Evolutionary conservation across 1,139 yeast species (phyloP).

Genomic region (Pichia sp.): DNA sequence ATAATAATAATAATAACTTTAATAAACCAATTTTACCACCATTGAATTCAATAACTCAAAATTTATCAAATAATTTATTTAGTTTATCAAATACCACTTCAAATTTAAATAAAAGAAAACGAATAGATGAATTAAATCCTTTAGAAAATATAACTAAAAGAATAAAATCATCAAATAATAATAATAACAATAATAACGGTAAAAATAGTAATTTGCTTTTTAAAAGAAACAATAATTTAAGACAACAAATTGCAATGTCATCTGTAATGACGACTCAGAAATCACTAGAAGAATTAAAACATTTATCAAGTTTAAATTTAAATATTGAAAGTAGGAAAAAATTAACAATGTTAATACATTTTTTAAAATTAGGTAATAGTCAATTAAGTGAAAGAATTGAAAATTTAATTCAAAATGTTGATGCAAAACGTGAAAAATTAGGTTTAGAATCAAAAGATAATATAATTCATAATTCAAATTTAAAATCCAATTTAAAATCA

Average conservation of each 20-base stretch:
- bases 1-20: too few relatives aligned
- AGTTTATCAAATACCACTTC: too few relatives aligned
- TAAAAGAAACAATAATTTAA: constrained; percentile 12
- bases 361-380: constrained; percentile 30
- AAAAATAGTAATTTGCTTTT: not conserved
- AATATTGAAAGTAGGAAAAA: constrained; percentile 31
- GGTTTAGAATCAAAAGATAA: not conserved
- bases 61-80: too few relatives aligned
- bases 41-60: too few relatives aligned
- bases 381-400: constrained; percentile 31
- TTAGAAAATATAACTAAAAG: too few relatives aligned
- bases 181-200: not conserved
- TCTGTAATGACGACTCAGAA: constrained; percentile 27
- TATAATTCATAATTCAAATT: not conserved
- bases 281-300: constrained; percentile 28
- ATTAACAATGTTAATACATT: constrained; percentile 31
- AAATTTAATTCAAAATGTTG: constrained; percentile 25
- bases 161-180: too few relatives aligned
- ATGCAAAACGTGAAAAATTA: constrained; percentile 19
- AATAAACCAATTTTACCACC: too few relatives aligned
- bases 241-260: constrained; percentile 26
- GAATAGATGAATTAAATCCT: too few relatives aligned
- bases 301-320: constrained; percentile 28
- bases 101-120: too few relatives aligned
- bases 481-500: too few relatives aligned